Evolutionary conservation across 129 eudicot species (phyloP).

Genomic region (Pulicaria dysenterica): DNA sequence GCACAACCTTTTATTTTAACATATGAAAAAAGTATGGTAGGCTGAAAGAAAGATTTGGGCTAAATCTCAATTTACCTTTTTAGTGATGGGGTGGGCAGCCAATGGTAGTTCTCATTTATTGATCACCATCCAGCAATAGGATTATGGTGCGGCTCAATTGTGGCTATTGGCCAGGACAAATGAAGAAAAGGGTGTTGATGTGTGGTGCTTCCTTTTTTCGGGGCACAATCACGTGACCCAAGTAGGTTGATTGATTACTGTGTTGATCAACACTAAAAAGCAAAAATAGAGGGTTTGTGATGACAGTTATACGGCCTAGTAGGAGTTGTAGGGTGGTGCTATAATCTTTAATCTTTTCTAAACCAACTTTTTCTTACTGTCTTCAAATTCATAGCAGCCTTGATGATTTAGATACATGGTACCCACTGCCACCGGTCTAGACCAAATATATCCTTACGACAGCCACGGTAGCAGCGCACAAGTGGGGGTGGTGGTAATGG

Average conservation of each 20-base stretch:
- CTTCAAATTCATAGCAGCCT: constrained; percentile 21
- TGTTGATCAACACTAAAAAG: constrained; percentile 12
- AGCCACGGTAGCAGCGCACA: background rate
- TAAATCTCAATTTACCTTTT: background rate
- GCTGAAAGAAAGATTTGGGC: constrained; percentile 9
- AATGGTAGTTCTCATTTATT: background rate
- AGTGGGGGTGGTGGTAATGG: constrained; percentile 8
- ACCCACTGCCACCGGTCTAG: constrained; percentile 2
- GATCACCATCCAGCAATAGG: constrained; percentile 22
- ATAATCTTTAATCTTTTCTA: constrained; percentile 5
- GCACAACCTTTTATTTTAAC: constrained; percentile 19
- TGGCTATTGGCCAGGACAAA: constrained; percentile 18
- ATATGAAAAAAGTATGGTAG: background rate
- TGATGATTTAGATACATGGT: constrained; percentile 26
- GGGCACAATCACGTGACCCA: constrained; percentile 33
- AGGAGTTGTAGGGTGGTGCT: constrained; percentile 21
- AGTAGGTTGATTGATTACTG: constrained; percentile 30
- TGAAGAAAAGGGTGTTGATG: background rate
- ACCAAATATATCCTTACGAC: constrained; percentile 11
- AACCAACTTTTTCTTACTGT: constrained; percentile 4
- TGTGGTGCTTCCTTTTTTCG: constrained; percentile 27
- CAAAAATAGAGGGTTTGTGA: constrained; percentile 20
- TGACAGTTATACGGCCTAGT: constrained; percentile 20
- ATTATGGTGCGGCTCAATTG: background rate
- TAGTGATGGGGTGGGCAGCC: constrained; percentile 10